A percentile compares a stretch with the other conserved stretches of the same genome.
Evolutionary conservation across 768 basidiomycete species (phyloP).

Genomic region (Mycena olivaceomarginata): DNA sequence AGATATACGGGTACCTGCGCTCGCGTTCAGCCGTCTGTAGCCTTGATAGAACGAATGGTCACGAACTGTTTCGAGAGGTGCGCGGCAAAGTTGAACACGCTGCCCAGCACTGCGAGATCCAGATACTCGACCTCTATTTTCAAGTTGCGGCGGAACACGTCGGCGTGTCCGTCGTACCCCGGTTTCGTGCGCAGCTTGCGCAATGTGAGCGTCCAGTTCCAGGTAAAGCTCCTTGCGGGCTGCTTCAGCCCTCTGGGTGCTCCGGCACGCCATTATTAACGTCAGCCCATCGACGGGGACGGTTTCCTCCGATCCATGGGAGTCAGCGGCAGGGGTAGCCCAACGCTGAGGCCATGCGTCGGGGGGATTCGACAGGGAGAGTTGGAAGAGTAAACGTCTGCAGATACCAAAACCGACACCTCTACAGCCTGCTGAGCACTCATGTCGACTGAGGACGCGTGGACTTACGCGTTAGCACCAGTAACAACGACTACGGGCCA

Average conservation of each 20-base stretch:
- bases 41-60: slow-evolving; percentile 44
- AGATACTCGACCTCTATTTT: slow-evolving; percentile 76
- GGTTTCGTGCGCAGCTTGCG: slow-evolving; percentile 54
- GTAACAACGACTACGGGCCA: slow-evolving; percentile 79
- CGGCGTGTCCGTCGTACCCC: slow-evolving; percentile 71
- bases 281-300: slow-evolving; percentile 73
- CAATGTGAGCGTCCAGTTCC: slow-evolving; percentile 74
- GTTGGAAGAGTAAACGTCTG: slow-evolving; percentile 83
- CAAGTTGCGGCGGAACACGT: slow-evolving; percentile 75
- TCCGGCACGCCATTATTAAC: slow-evolving; percentile 89
- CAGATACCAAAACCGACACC: slow-evolving; percentile 92
- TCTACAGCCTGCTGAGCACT: slow-evolving; percentile 59
- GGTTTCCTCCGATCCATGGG: slow-evolving; percentile 37
- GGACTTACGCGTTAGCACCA: slow-evolving; percentile 81
- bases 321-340: slow-evolving; percentile 50
- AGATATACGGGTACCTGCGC: slow-evolving; percentile 85
- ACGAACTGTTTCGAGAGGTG: slow-evolving; percentile 71
- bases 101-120: slow-evolving; percentile 78
- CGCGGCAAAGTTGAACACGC: slow-evolving; percentile 78
- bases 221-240: slow-evolving; percentile 74
- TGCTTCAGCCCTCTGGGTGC: slow-evolving; percentile 73
- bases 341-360: slow-evolving; percentile 71
- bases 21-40: slow-evolving; percentile 1
- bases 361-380: slow-evolving; percentile 69
- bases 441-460: neutral